A percentile compares a stretch with the other conserved stretches of the same genome.
Evolutionary conservation across 768 basidiomycete genomes (phyloP).

Genomic region (Lanmaoa pseudosensibilis): DNA sequence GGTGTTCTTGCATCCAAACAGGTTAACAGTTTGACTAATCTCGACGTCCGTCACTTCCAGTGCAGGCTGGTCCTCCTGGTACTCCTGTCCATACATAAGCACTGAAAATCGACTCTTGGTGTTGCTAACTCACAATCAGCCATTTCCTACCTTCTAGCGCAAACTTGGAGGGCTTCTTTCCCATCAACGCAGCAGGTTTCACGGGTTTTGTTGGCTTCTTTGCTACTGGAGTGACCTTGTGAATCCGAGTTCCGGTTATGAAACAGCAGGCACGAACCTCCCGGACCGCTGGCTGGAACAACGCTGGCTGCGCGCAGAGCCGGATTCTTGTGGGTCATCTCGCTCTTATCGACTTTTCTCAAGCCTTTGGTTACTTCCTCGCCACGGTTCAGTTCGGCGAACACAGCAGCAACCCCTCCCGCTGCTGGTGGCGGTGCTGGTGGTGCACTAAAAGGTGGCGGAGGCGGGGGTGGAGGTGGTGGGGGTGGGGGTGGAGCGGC

Average conservation of each 20-base stretch:
- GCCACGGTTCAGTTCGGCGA: slow-evolving; percentile 88
- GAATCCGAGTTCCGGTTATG: neutral
- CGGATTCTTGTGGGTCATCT: slow-evolving; percentile 99
- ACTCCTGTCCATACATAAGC: slow-evolving; percentile 59
- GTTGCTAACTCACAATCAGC: slow-evolving; percentile 64
- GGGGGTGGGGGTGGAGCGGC: slow-evolving; percentile 37
- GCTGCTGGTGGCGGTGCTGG: slow-evolving; percentile 40
- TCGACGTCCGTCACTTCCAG: slow-evolving; percentile 76
- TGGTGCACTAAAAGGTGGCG: slow-evolving; percentile 45
- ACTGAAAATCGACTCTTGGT: neutral
- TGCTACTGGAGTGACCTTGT: slow-evolving; percentile 24
- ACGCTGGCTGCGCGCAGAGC: slow-evolving; percentile 58
- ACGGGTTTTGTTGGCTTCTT: slow-evolving; percentile 79
- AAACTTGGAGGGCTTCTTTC: slow-evolving; percentile 91
- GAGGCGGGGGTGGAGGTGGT: slow-evolving; percentile 57
- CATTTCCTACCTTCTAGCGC: slow-evolving; percentile 92
- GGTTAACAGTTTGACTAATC: slow-evolving; percentile 80
- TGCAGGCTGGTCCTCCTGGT: slow-evolving; percentile 77
- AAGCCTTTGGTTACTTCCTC: slow-evolving; percentile 87
- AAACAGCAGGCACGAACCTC: slow-evolving; percentile 32
- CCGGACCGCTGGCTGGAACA: slow-evolving; percentile 44
- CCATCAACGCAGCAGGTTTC: slow-evolving; percentile 79
- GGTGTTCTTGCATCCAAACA: slow-evolving; percentile 87
- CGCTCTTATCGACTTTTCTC: slow-evolving; percentile 91
- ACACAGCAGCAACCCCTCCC: slow-evolving; percentile 75